phyloP scores from a whole-genome alignment of 495 filamentous ascomycete genomes.

The Durotheca rogersii region DNA sequence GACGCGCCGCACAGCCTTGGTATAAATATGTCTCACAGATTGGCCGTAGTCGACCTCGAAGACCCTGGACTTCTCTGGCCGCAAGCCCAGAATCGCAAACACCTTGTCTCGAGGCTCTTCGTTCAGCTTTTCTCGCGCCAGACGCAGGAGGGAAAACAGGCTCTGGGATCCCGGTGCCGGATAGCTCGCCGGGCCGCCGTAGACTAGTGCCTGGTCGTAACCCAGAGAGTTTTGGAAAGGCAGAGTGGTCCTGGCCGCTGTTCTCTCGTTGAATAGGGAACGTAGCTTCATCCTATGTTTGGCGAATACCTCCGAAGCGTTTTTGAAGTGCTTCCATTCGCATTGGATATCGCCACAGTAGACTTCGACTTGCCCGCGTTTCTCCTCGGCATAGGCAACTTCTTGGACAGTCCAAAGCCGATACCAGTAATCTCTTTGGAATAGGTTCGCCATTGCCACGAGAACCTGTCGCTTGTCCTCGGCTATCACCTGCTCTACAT shows the following conservation, averaged over 20 bases:
- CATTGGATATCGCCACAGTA: too few relatives aligned
- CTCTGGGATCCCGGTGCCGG: neutral
- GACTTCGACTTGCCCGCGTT: neutral
- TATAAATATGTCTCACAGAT: conserved; percentile 33
- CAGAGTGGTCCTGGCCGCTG: too few relatives aligned
- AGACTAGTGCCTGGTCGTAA: too few relatives aligned
- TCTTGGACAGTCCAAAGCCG: conserved; percentile 30
- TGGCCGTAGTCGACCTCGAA: conserved; percentile 30
- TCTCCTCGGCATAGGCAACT: neutral
- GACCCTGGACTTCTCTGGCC: conserved; percentile 14
- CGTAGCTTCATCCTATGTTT: too few relatives aligned
- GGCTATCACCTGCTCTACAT: neutral
- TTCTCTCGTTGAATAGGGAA: too few relatives aligned
- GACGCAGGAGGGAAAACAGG: conserved; percentile 3
- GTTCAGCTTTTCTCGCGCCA: conserved; percentile 6
- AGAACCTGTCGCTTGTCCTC: conserved; percentile 1
- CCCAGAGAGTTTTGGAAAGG: too few relatives aligned
- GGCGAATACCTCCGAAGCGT: too few relatives aligned
- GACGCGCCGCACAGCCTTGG: conserved; percentile 31
- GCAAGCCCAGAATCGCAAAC: conserved; percentile 30
- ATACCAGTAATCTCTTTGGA: conserved; percentile 39
- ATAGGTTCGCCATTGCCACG: conserved; percentile 28
- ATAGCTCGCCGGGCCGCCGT: too few relatives aligned
- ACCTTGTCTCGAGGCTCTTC: conserved; percentile 32
- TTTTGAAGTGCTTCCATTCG: too few relatives aligned